Base-by-base conservation (phyloP, 2,329 filamentous ascomycete genomes). In the Talaromyces sp. region DNA sequence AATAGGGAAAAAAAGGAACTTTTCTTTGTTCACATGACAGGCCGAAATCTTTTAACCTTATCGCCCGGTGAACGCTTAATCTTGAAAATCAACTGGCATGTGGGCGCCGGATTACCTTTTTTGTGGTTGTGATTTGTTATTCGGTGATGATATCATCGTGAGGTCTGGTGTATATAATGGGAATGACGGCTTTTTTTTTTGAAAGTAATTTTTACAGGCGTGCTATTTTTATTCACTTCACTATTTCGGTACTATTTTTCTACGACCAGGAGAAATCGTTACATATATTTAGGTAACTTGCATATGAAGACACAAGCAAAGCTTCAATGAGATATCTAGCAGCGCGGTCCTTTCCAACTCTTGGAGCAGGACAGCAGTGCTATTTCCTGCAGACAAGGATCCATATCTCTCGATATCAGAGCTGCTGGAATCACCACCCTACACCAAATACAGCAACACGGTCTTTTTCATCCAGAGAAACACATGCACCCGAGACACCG, bases 91-190 rank as follows among this genome's bases (percentile, higher is more conserved):
- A 18, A 47, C 10, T 31, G 18, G 3, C 30, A 50, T 33, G 40
- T 27, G 42, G 42, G 23, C 4, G 40, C 7, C 6, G n/a, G 16
- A 16, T 9, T 16, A n/a, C n/a, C 2, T 27, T 31, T n/a, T 10
- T 9, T 36, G 30, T 33, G 31, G n/a, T 14, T 57, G 6, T n/a
- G 42, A 53, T 31, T 30, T 16, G 28, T n/a, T 31, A 23, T 42
- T 56, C 56, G 42, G 54, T 53, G 54, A 62, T 62, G 61, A 62
- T 59, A 62, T 62, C 61, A 62, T 62, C 50, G 42, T 62, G 61
- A 62, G 61, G 61, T 57, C 33, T 30, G 27, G 31, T 52, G 56
- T 58, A 52, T 58, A 51, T 27, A 60, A 44, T 60, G 28, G 10
- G n/a, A 28, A 28, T 58, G 28, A 42, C 30, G 14, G 28, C 16